Evolutionary conservation across 2,329 filamentous ascomycete genomes (phyloP), one percentile per base, ranked within the genome.

Genomic region (Monilinia aucupariae): DNA sequence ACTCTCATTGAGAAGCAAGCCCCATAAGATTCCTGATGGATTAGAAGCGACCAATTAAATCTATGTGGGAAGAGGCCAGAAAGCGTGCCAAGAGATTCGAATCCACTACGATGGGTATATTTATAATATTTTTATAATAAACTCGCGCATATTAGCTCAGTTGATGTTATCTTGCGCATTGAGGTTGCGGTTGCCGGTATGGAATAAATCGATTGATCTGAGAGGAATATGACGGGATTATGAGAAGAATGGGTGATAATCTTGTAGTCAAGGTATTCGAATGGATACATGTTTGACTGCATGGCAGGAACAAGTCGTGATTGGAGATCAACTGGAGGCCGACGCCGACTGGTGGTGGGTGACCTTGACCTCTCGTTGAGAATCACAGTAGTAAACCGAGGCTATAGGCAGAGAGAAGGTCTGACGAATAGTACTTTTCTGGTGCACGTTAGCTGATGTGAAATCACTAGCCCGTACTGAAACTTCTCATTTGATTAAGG

Each of bases 141-240:
- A 62, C 51, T 62, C 60, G 60, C 60, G 53, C 60, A 62, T 56
- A 62, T 41, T 32, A 13, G 52, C 60, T 51, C 60, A 62, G 17
- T 4, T 3, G 27, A 30, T 30, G 3, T 3, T 30, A 30, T 30
- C 27, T 30, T 30, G 27, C 27, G 27, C 27, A 6, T 30, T 6
- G 6, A 30, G 27, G 27, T 6, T 6, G 6, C 3, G 6, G 10
- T 55, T 30, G 5, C 27, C 15, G 15, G 2, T 15, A 41, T 41
- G 12, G 12, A 13, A 5, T 41, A 41, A 41, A 37, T 41, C 6
- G 22, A 37, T 27, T 25, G 12, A 41, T 17, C 30, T 45, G 8
- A 55, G 30, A 39, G 27, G 3, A 32, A 32, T 9, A 2, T 30
- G 20, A 43, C 5, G 10, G 37, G 43, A 43, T 25, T 41, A 13